Percentiles rank a stretch among this genome's conserved stretches.
Conservation (phyloP, 2,329 filamentous ascomycete genomes). For the Macroventuria anomochaeta region DNA sequence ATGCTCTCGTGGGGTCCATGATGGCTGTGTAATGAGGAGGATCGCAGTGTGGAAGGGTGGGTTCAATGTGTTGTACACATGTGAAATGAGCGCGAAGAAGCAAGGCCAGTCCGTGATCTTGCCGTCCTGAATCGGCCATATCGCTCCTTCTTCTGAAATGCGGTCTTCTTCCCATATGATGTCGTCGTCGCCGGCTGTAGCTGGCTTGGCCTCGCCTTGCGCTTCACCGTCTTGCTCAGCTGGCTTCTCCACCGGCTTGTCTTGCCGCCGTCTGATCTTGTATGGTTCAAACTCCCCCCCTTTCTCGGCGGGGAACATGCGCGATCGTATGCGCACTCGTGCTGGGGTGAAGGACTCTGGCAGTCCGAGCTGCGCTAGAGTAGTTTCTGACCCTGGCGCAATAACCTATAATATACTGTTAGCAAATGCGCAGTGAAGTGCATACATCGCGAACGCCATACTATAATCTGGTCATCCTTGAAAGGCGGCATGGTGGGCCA, state of each 20-base stretch:
- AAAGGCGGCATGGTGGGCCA: slow-evolving; percentile 52
- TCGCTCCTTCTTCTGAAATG: slow-evolving; percentile 84
- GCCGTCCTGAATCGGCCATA: slow-evolving; percentile 84
- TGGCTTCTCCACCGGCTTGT: slow-evolving; percentile 35
- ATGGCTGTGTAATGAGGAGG: slow-evolving; percentile 85
- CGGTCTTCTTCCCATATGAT: slow-evolving; percentile 85
- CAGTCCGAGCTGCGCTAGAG: slow-evolving; percentile 88
- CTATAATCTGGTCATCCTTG: slow-evolving; percentile 56
- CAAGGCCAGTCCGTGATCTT: slow-evolving; percentile 89
- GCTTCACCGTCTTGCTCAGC: slow-evolving; percentile 35
- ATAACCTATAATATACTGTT: slow-evolving; percentile 59
- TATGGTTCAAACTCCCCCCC: slow-evolving; percentile 81
- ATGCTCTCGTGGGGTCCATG: slow-evolving; percentile 86
- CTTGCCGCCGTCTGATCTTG: slow-evolving; percentile 66
- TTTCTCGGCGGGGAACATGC: slow-evolving; percentile 87
- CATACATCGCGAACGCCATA: slow-evolving; percentile 22
- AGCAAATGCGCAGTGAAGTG: slow-evolving; percentile 19
- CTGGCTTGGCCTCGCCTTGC: slow-evolving; percentile 31
- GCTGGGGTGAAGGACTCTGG: slow-evolving; percentile 91
- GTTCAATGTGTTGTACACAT: slow-evolving; percentile 87
- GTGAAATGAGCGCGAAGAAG: slow-evolving; percentile 90
- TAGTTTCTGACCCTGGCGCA: slow-evolving; percentile 85
- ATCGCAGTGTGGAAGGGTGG: slow-evolving; percentile 95
- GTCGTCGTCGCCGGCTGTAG: slow-evolving; percentile 60
- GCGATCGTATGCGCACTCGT: slow-evolving; percentile 82